Conservation (phyloP, 2,329 filamentous ascomycete genomes). For the Aulographum hederae region DNA sequence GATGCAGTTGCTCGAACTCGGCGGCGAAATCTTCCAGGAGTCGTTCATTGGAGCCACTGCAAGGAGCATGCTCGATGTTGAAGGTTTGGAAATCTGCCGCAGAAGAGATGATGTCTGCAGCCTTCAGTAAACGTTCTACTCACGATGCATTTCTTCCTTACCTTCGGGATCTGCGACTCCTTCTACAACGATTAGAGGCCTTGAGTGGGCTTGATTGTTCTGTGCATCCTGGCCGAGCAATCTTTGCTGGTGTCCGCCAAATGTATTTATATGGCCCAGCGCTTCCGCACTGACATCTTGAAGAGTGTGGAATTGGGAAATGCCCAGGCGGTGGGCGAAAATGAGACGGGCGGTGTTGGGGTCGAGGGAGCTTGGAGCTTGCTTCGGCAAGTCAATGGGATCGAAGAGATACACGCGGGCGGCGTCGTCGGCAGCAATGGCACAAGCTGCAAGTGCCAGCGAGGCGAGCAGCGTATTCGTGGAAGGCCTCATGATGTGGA, state of each 20-base stretch:
- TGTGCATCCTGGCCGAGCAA: constrained; percentile 15
- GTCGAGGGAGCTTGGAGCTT: not conserved
- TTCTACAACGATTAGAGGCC: constrained; percentile 21
- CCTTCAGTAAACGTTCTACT: too few species aligned
- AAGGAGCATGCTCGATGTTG: too few species aligned
- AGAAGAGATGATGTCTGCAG: too few species aligned
- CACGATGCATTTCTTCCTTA: too few species aligned
- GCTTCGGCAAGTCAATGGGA: constrained; percentile 5
- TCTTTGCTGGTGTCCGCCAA: constrained; percentile 21
- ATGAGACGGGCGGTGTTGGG: constrained; percentile 27
- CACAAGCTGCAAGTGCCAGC: too few species aligned
- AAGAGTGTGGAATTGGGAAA: constrained; percentile 29
- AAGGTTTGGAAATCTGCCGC: too few species aligned
- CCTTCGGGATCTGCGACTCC: constrained; percentile 19
- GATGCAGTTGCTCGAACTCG: too few species aligned
- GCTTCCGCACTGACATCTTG: constrained; percentile 19
- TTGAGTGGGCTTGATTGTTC: constrained; percentile 10
- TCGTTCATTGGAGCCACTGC: too few species aligned
- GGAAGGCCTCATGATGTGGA: too few species aligned
- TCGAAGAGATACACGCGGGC: constrained; percentile 21
- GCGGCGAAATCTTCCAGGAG: too few species aligned
- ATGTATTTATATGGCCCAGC: constrained; percentile 28
- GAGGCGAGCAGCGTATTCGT: too few species aligned
- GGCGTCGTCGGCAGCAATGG: too few species aligned
- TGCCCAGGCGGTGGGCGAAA: constrained; percentile 30